Evolutionary conservation across 2,329 filamentous ascomycete genomes (phyloP).

Genomic region (Metarhizium sp.): DNA sequence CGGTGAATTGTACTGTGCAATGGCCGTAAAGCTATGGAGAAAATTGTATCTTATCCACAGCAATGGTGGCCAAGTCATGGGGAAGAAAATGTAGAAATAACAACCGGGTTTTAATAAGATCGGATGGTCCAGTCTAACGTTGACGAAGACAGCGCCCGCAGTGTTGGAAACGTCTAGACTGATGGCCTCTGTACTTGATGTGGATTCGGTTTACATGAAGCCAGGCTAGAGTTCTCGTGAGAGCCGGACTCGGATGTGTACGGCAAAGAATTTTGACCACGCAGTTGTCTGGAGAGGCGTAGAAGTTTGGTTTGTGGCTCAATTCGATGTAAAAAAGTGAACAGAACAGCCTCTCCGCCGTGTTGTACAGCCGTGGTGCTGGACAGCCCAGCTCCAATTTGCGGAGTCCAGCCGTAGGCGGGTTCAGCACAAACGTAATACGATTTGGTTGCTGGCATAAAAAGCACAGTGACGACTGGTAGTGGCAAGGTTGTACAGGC

Average conservation of each 20-base stretch:
- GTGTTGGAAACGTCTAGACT: neutral
- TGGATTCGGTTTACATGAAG: neutral
- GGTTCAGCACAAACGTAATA: neutral
- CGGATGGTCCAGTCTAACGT: neutral
- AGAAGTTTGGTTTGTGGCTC: neutral
- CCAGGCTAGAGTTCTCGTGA: neutral
- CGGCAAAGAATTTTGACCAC: neutral
- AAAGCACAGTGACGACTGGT: neutral
- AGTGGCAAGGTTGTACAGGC: neutral
- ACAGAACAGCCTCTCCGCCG: neutral
- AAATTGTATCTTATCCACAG: neutral
- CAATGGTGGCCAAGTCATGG: neutral
- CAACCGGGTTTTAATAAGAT: neutral
- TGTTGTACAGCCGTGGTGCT: neutral
- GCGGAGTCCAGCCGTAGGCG: neutral
- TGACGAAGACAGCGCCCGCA: neutral
- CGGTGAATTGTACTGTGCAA: neutral
- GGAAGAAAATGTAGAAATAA: neutral
- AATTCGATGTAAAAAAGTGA: neutral
- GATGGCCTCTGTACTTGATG: neutral
- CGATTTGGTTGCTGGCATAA: neutral
- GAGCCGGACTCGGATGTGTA: neutral
- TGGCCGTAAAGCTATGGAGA: neutral
- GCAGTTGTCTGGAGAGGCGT: neutral
- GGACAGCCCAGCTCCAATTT: neutral